Evolutionary conservation across 2,329 filamentous ascomycete genomes (phyloP), one percentile per base, ranked within the genome.

Genomic region (Ceratocystis lukuohia): DNA sequence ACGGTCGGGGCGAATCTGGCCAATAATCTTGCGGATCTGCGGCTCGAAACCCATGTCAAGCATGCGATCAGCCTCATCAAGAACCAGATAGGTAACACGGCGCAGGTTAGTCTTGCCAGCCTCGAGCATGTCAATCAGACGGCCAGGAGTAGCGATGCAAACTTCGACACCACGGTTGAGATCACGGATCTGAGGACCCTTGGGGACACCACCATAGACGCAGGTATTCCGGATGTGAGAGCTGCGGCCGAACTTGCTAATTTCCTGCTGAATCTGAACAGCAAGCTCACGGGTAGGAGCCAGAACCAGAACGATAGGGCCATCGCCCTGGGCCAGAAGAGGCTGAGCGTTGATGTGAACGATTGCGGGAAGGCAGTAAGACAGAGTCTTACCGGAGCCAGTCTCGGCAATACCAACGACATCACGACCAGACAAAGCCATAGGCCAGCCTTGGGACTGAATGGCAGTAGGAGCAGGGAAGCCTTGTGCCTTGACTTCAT

Each of bases 31-130:
- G 81, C 94, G 91, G 73, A 99, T 97, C 77, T 97, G 94, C 71
- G 94, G 94, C 80, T 99, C 94, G 79, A 99, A 97, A 85, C 94
- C 94, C 94, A 99, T 99, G 80, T 99, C 94, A 76, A 99, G 83
- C 94, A 99, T 99, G 74, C 94, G 93, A 80, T 99, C 94, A 76
- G 94, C 94, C 81, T 99, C 94, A 73, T 99, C 94, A 70, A 99
- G 91, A 71, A 97, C 94, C 67, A 99, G 83, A 80, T 99, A 99
- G 66, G 94, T 99, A 69, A 97, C 92, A 76, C 94, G 91, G 71
- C 93, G 93, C 70, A 99, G 85, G 80, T 99, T 97, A 73, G 94
- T 99, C 83, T 95, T 96, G 77, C 92, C 93, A 71, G 91, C 90
- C 79, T 97, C 94, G 41, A 99, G 85, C 91, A 97, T 96, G 74